A percentile compares a stretch with the other conserved stretches of the same genome.
These are phyloP conservation scores for Pyricularia sp. DNA, from an alignment of 2,329 filamentous ascomycete species.

Conservation along the genomic window DNA sequence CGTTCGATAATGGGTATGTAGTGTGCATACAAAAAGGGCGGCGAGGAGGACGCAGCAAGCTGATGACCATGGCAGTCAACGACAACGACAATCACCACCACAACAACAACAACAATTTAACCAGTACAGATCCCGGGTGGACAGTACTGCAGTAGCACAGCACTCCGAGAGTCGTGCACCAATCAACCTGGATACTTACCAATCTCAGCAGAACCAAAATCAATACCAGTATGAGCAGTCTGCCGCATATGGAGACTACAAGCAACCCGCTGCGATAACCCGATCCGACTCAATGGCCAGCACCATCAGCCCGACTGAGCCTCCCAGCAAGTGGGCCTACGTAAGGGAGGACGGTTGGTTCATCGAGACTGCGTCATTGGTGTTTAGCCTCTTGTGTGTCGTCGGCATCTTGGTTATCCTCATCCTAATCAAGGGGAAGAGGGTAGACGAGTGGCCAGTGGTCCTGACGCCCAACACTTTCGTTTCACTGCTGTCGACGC, in stretches of 20 bases:
- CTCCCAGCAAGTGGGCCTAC: neutral
- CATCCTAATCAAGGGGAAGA: slow-evolving; percentile 7
- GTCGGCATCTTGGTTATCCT: slow-evolving; percentile 6
- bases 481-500: slow-evolving; percentile 15
- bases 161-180: neutral
- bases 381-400: slow-evolving; percentile 6
- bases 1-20: neutral
- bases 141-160: neutral
- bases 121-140: neutral
- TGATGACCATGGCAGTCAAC: neutral
- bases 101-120: neutral
- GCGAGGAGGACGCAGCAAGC: neutral
- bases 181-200: neutral
- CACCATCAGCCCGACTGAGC: neutral
- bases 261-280: neutral
- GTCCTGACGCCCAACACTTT: slow-evolving; percentile 15
- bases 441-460: slow-evolving; percentile 11
- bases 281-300: neutral
- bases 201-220: neutral
- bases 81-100: neutral
- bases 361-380: slow-evolving; percentile 5
- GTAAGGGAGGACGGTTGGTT: slow-evolving; percentile 5
- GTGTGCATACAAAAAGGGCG: neutral
- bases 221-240: neutral
- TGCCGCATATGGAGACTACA: neutral